Evolutionary conservation across 352 stramenopile species (phyloP).

Genomic region (Globisporangium canariense): DNA sequence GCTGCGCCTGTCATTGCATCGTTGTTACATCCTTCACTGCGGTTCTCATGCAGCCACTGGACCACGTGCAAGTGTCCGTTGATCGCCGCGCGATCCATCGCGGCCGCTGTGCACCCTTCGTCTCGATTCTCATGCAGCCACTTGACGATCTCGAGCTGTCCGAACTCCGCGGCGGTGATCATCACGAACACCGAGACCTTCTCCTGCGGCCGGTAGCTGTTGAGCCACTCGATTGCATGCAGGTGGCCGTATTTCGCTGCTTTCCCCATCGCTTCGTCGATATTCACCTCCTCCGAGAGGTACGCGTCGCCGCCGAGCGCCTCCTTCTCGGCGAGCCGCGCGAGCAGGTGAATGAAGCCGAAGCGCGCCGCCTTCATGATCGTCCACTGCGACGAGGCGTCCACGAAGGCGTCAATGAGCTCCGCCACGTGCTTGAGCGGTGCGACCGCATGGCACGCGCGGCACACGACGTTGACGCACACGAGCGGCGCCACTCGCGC

Average conservation of each 20-base stretch:
- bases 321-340: slow-evolving; percentile 26
- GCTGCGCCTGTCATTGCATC: slow-evolving; percentile 42
- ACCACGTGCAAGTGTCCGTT: slow-evolving; percentile 38
- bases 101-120: slow-evolving; percentile 27
- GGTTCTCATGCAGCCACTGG: slow-evolving; percentile 36
- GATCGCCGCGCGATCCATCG: slow-evolving; percentile 38
- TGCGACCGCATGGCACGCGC: slow-evolving; percentile 15
- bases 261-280: slow-evolving; percentile 35
- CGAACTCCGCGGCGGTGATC: slow-evolving; percentile 32
- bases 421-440: slow-evolving; percentile 39
- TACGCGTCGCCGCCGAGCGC: slow-evolving; percentile 8
- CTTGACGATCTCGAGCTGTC: slow-evolving; percentile 29
- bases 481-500: slow-evolving; percentile 11
- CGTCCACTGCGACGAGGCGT: slow-evolving; percentile 36
- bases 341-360: slow-evolving; percentile 39
- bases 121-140: slow-evolving; percentile 30
- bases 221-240: slow-evolving; percentile 28
- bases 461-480: slow-evolving; percentile 23
- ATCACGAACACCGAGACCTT: slow-evolving; percentile 36
- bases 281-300: slow-evolving; percentile 21
- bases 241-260: slow-evolving; percentile 35
- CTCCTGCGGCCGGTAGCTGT: slow-evolving; percentile 26
- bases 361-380: slow-evolving; percentile 32
- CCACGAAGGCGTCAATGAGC: slow-evolving; percentile 31
- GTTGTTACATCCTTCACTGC: slow-evolving; percentile 31